These are phyloP conservation scores for Malassezia brasiliensis DNA, from an alignment of 1,284 basidiomycete species.

Conservation along the genomic window DNA sequence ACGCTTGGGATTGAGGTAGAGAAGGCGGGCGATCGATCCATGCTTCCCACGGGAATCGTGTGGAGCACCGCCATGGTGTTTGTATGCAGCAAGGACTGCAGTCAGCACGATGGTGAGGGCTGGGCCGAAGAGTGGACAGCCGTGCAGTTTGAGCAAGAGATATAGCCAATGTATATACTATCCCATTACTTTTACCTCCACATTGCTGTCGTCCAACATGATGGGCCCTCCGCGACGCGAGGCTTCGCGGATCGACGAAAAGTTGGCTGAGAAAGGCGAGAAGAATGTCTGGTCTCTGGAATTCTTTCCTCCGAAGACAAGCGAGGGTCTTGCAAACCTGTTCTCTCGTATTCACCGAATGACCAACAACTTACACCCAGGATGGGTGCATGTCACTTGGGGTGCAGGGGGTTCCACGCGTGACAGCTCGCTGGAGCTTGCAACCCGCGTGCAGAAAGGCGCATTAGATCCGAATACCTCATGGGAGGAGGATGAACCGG, in stretches of 20 bases:
- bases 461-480: conserved; percentile 23
- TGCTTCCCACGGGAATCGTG: conserved; percentile 28
- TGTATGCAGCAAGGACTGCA: conserved; percentile 37
- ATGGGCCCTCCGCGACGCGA: neutral
- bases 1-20: conserved; percentile 23
- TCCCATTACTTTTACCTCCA: neutral
- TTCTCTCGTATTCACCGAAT: conserved; percentile 40
- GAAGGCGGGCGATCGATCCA: neutral
- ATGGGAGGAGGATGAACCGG: conserved; percentile 4
- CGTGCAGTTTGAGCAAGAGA: conserved; percentile 18
- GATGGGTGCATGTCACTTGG: conserved; percentile 69
- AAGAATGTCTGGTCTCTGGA: conserved; percentile 56
- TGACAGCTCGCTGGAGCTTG: conserved; percentile 73
- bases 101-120: conserved; percentile 18
- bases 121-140: conserved; percentile 33
- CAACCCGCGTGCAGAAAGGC: conserved; percentile 39
- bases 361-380: conserved; percentile 59
- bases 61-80: conserved; percentile 44
- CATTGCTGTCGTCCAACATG: neutral
- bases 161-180: neutral
- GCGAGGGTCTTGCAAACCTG: conserved; percentile 66
- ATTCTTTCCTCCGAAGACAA: conserved; percentile 93
- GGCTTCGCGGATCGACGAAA: conserved; percentile 12
- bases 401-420: conserved; percentile 90
- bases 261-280: conserved; percentile 14